Conservation (phyloP, 2,329 filamentous ascomycete genomes). For the Trichoderma polysporum region DNA sequence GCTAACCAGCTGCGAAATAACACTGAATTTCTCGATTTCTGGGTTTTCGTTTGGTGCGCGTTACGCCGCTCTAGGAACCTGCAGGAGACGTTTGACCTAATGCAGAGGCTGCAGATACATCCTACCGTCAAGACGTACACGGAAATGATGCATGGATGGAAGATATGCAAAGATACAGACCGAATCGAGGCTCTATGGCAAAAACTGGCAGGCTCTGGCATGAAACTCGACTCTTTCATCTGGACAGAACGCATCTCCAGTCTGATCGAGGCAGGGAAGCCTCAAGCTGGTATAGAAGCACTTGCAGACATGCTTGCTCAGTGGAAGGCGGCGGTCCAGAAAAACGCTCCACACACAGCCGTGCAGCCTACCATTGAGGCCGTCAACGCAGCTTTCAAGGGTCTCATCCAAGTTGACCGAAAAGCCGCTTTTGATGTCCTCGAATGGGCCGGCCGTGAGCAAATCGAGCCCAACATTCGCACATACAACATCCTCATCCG, state of each 20-base stretch:
- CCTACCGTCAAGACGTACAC: slow-evolving; percentile 69
- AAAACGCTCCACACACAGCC: slow-evolving; percentile 35
- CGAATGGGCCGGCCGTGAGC: slow-evolving; percentile 56
- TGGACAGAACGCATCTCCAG: slow-evolving; percentile 72
- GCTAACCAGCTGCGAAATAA: slow-evolving; percentile 33
- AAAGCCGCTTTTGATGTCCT: slow-evolving; percentile 55
- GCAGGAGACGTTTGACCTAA: slow-evolving; percentile 42
- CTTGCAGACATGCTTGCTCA: slow-evolving; percentile 63
- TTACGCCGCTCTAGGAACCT: slow-evolving; percentile 31
- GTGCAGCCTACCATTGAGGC: slow-evolving; percentile 62
- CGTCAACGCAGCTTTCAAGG: slow-evolving; percentile 69
- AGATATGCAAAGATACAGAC: slow-evolving; percentile 55
- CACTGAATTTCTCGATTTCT: slow-evolving; percentile 41
- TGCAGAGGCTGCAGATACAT: slow-evolving; percentile 48
- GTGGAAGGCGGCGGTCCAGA: slow-evolving; percentile 51
- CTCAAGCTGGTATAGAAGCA: slow-evolving; percentile 58
- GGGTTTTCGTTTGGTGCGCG: slow-evolving; percentile 43
- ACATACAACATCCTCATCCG: slow-evolving; percentile 71
- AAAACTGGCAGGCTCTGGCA: slow-evolving; percentile 56
- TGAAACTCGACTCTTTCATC: slow-evolving; percentile 61
- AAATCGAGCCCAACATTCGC: slow-evolving; percentile 55
- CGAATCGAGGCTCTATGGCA: slow-evolving; percentile 67
- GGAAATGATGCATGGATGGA: slow-evolving; percentile 70
- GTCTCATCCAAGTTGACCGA: slow-evolving; percentile 54
- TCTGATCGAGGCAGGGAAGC: slow-evolving; percentile 56